These are phyloP conservation scores for Manihot esculenta DNA, from an alignment of 441 rosid species.

Conservation along the genomic window DNA sequence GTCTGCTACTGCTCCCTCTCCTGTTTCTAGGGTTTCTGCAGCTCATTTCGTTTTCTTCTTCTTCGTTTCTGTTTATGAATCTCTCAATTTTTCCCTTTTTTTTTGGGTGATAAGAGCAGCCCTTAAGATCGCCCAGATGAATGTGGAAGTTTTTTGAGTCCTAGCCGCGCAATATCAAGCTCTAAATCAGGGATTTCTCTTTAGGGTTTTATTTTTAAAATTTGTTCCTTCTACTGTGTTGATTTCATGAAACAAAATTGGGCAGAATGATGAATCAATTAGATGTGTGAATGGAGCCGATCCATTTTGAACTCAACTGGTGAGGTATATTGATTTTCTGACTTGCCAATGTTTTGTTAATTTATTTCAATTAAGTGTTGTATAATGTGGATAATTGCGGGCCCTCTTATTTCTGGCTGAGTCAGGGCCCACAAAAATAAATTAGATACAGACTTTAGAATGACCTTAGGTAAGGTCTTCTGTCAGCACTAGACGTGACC, in stretches of 20 bases:
- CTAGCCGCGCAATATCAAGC: conserved; percentile 59
- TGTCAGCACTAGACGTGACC: too few relatives aligned
- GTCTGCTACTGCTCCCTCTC: neutral
- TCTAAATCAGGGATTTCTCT: conserved; percentile 24
- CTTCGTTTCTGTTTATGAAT: neutral
- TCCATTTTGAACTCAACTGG: conserved; percentile 36
- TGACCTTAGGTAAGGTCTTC: too few relatives aligned
- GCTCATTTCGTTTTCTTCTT: too few relatives aligned
- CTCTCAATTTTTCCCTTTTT: too few relatives aligned
- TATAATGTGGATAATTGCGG: too few relatives aligned
- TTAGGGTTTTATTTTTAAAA: conserved; percentile 71
- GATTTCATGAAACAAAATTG: neutral
- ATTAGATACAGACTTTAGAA: too few relatives aligned
- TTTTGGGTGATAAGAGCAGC: conserved; percentile 57
- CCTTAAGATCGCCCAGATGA: conserved; percentile 68
- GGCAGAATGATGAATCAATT: conserved; percentile 61
- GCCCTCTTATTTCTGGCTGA: too few relatives aligned
- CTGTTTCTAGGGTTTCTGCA: neutral
- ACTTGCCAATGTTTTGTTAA: conserved; percentile 31
- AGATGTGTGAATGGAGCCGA: conserved; percentile 50
- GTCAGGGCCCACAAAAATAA: too few relatives aligned
- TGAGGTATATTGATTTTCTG: conserved; percentile 57
- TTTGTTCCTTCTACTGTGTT: too few relatives aligned
- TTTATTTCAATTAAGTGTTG: too few relatives aligned
- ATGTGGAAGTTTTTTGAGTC: conserved; percentile 85